Percentiles rank a stretch among this genome's conserved stretches.
Evolutionary conservation across 352 stramenopile species (phyloP).

Genomic region (Phytophthora brassicae): DNA sequence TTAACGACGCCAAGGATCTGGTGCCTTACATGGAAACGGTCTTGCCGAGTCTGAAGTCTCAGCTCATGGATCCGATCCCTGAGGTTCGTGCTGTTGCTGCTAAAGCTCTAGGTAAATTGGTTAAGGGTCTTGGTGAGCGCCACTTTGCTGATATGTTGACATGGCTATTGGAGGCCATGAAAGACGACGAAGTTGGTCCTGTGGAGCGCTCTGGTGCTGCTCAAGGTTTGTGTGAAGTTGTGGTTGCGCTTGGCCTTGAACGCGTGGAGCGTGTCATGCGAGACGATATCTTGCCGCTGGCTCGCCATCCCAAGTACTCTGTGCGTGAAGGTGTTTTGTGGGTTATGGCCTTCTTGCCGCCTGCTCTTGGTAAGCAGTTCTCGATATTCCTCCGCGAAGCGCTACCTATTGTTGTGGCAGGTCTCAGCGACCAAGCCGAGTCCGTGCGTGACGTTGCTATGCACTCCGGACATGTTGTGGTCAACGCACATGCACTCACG

Average conservation of each 20-base stretch:
- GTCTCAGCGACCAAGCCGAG: constrained; percentile 98
- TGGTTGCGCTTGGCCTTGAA: constrained; percentile 83
- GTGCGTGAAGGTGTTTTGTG: constrained; percentile 98
- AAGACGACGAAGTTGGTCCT: constrained; percentile 90
- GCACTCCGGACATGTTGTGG: constrained; percentile 97
- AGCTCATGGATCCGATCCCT: constrained; percentile 93
- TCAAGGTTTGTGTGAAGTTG: constrained; percentile 97
- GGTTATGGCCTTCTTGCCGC: constrained; percentile 98
- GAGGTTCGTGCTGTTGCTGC: constrained; percentile 94
- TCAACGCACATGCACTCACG: constrained; percentile 95
- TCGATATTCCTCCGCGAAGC: constrained; percentile 92
- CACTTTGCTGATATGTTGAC: constrained; percentile 95
- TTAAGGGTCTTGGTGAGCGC: constrained; percentile 95
- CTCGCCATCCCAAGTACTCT: constrained; percentile 92
- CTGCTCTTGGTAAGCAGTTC: constrained; percentile 93
- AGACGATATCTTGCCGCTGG: constrained; percentile 96
- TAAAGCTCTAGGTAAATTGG: constrained; percentile 95
- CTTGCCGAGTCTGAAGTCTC: constrained; percentile 94
- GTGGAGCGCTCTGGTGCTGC: constrained; percentile 98
- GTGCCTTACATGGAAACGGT: constrained; percentile 98
- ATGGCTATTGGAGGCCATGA: constrained; percentile 97
- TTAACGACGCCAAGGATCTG: constrained; percentile 97
- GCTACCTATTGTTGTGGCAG: constrained; percentile 96
- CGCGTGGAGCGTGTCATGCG: constrained; percentile 73
- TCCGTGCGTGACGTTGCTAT: constrained; percentile 97